A percentile compares a stretch with the other conserved stretches of the same genome.
These are phyloP conservation scores for Teunomyces atbi DNA, from an alignment of 805 yeast species.

Conservation along the genomic window DNA sequence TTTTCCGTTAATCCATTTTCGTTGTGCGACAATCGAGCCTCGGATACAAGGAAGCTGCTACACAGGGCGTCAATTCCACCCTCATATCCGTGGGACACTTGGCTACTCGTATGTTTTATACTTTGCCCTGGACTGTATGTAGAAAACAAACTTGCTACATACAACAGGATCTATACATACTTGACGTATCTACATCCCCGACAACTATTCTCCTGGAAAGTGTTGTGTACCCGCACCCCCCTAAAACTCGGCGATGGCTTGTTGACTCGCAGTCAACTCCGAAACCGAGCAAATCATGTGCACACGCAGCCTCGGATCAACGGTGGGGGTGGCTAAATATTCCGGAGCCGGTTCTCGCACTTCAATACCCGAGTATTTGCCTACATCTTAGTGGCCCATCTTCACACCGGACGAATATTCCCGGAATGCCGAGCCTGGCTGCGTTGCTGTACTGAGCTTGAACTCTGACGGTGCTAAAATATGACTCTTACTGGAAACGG, in stretches of 20 bases:
- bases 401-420: background rate
- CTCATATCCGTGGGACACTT: background rate
- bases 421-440: background rate
- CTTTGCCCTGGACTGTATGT: background rate
- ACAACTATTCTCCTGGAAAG: too few species aligned
- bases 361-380: background rate
- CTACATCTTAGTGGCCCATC: background rate
- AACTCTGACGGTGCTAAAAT: background rate
- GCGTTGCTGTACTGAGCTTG: too few species aligned
- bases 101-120: background rate
- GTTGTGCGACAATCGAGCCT: conserved; percentile 1
- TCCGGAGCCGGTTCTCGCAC: conserved; percentile 4
- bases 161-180: too few species aligned
- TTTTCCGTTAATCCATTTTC: conserved; percentile 7
- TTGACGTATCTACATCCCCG: too few species aligned
- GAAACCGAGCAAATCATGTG: conserved; percentile 1
- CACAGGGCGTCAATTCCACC: background rate
- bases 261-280: background rate
- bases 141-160: background rate
- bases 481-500: background rate
- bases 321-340: conserved; percentile 2
- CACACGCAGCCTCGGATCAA: conserved; percentile 4
- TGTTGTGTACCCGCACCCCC: background rate
- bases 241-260: background rate
- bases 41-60: conserved; percentile 6